A percentile compares a stretch with the other conserved stretches of the same genome.
Conservation (phyloP, 164 flowering plant genomes). For the Annona squamosa region DNA sequence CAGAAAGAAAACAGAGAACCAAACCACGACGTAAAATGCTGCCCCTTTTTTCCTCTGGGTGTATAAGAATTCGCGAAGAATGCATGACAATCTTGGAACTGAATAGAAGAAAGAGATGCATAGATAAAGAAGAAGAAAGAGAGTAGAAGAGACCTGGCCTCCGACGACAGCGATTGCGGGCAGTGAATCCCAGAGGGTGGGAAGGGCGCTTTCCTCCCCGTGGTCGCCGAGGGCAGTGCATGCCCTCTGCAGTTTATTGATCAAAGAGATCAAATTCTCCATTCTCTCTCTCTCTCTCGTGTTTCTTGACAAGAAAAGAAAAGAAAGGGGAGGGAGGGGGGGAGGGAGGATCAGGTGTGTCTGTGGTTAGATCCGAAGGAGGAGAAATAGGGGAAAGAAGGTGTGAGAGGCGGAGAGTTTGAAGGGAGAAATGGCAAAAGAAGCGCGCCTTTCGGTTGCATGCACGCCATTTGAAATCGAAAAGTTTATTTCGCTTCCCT, state of each 20-base stretch:
- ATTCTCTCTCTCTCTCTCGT: conserved; percentile 19
- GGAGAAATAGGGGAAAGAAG: not conserved
- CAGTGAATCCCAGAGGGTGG: conserved; percentile 92
- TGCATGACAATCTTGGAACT: not conserved
- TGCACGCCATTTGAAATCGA: too few species aligned
- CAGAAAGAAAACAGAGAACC: not conserved
- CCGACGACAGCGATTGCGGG: conserved; percentile 97
- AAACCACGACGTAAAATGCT: too few species aligned
- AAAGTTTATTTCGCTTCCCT: too few species aligned
- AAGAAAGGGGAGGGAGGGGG: not conserved
- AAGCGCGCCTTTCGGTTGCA: not conserved
- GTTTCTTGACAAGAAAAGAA: not conserved
- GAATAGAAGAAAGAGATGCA: not conserved
- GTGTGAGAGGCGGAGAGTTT: conserved; percentile 4
- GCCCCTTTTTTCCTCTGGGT: not conserved
- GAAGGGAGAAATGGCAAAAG: not conserved
- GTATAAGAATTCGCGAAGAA: not conserved
- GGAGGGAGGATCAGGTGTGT: not conserved
- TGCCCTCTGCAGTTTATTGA: conserved; percentile 85
- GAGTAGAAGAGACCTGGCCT: conserved; percentile 62
- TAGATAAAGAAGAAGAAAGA: conserved; percentile 3
- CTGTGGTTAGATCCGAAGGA: conserved; percentile 1
- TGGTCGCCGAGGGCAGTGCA: conserved; percentile 91
- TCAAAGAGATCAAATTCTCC: conserved; percentile 75
- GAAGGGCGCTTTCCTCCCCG: conserved; percentile 74